Conservation (phyloP, 1,284 basidiomycete species). For the Apiotrichum veenhuisii region DNA sequence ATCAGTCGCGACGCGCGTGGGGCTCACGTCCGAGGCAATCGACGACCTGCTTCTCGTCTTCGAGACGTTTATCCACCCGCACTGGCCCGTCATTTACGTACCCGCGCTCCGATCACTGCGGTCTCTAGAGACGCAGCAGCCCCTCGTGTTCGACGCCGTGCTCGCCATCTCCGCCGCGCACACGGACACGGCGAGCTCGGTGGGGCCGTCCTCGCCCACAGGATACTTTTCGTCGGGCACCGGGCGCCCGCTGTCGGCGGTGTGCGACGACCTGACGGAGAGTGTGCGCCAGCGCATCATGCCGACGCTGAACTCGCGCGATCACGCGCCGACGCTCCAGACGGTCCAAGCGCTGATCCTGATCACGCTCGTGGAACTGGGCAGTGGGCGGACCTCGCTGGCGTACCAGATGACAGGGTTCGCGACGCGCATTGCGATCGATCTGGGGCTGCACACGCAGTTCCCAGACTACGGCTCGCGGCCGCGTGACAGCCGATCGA, state of each 20-base stretch:
- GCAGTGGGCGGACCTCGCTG: slow-evolving; percentile 11
- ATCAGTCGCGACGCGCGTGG: slow-evolving; percentile 7
- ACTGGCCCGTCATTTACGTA: slow-evolving; percentile 20
- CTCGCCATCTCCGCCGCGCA: slow-evolving; percentile 19
- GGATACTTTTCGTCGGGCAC: neutral
- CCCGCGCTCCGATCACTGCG: slow-evolving; percentile 11
- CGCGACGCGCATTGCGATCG: slow-evolving; percentile 17
- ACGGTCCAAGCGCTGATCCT: slow-evolving; percentile 13
- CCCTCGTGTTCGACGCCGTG: slow-evolving; percentile 18
- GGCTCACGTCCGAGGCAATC: slow-evolving; percentile 10
- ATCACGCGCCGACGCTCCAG: slow-evolving; percentile 6
- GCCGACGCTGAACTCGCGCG: slow-evolving; percentile 1
- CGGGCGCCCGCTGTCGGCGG: slow-evolving; percentile 5
- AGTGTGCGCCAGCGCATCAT: slow-evolving; percentile 15
- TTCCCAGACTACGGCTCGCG: neutral
- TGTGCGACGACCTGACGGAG: slow-evolving; percentile 14
- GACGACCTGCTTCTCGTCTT: slow-evolving; percentile 19
- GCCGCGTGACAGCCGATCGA: neutral
- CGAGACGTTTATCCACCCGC: slow-evolving; percentile 20
- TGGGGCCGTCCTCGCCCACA: neutral
- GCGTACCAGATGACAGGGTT: slow-evolving; percentile 19
- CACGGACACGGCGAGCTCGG: neutral
- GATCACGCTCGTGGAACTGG: slow-evolving; percentile 13
- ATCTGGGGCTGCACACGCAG: slow-evolving; percentile 13
- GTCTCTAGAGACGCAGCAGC: slow-evolving; percentile 12